Base-by-base conservation (phyloP, 345 rosid genomes). In the Eutrema yunnanense region DNA sequence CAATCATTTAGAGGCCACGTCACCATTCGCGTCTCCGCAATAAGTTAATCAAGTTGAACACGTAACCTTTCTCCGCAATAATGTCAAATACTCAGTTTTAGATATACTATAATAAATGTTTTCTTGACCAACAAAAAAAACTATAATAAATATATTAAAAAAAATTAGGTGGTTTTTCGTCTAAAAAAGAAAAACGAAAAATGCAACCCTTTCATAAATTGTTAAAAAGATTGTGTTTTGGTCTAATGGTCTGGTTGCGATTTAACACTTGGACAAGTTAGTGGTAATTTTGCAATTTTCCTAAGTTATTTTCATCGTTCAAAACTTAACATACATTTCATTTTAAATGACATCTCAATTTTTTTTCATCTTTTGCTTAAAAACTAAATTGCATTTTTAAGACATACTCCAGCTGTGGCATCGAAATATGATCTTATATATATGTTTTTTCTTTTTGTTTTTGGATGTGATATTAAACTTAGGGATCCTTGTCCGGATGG, bases 1-100 rank as follows among this genome's bases (percentile, higher is more conserved):
- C 47, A 69, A 69, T 69, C 57, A 57, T 69, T 69, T 47, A 46
- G 48, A 13, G 46, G 56, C 56, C 56, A 46, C 29, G 47, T 69
- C 73, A 57, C 27, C 6, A 67, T 6, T 29, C 12, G 22, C 46
- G 12, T 56, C 8, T 65, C 46, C 51, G 41, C 22, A 8, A 4
- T 34, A 19, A 34, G 54, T 33, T 57, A 46, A 44, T 44, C 55
- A 57, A 57, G 29, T 57, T 50, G 34, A 56, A 56, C 46, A 69
- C 55, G 64, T 19, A 68, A 68, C 16, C 49, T 26, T 38, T 27
- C 11, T 29, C 19, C 6, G 13, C 46, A 9, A 58, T 58, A 37
- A 13, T 27, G 36, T 41, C 11, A 26, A 22, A 34, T 40, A 59
- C 16, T 36, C 9, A 16, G 29, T 22, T 49, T 48, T 49, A 4